A percentile compares a stretch with the other conserved stretches of the same genome.
Conservation (phyloP, 768 basidiomycete species). For the Termitomyces sp. region DNA sequence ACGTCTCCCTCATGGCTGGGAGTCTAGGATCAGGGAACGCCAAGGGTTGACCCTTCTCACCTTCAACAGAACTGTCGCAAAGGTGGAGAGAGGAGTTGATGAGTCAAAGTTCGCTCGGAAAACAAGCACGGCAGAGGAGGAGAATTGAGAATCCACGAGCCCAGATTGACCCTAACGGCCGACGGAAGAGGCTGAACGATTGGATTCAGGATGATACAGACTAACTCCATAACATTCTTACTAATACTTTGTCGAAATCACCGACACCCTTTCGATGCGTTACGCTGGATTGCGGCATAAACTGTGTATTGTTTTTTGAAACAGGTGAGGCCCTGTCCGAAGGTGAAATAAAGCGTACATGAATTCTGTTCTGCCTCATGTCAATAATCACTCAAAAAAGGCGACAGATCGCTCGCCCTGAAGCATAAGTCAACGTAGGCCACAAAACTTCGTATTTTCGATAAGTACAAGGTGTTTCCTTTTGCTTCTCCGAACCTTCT, state of each 20-base stretch:
- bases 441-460: neutral
- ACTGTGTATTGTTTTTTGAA: neutral
- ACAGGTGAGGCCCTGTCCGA: neutral
- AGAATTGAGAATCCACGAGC: neutral
- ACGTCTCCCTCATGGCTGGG: conserved; percentile 67
- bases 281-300: neutral
- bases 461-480: neutral
- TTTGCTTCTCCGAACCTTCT: neutral
- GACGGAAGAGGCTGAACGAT: neutral
- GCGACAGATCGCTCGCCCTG: neutral
- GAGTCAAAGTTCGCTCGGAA: conserved; percentile 27
- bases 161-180: neutral
- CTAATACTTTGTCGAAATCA: neutral
- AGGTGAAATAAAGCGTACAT: no score
- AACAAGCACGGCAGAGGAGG: neutral
- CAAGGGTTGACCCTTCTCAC: conserved; percentile 54
- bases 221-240: neutral
- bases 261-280: neutral
- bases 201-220: neutral
- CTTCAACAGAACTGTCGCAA: conserved; percentile 46
- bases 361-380: neutral
- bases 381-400: neutral
- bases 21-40: conserved; percentile 48
- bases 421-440: neutral
- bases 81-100: conserved; percentile 34